phyloP scores from a whole-genome alignment of 441 rosid species.

The Populus hybrid region DNA sequence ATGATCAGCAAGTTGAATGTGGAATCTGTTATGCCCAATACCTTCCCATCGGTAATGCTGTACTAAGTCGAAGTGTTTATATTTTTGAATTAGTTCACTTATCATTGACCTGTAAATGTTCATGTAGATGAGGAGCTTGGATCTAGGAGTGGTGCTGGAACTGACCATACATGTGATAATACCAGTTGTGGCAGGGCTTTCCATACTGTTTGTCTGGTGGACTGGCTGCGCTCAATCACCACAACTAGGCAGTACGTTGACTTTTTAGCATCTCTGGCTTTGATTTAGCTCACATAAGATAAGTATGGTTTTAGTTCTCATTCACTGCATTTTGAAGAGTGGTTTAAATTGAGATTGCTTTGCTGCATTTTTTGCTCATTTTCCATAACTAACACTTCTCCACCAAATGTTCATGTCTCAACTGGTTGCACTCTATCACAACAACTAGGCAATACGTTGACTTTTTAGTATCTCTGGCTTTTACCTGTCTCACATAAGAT shows the following conservation, averaged over 20 bases:
- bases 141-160: constrained; percentile 46
- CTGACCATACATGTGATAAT: constrained; percentile 68
- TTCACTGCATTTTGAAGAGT: background rate
- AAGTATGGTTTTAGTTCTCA: background rate
- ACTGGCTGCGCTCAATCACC: constrained; percentile 83
- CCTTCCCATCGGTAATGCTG: constrained; percentile 55
- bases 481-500: constrained; percentile 3
- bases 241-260: constrained; percentile 76
- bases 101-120: constrained; percentile 11
- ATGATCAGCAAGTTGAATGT: constrained; percentile 52
- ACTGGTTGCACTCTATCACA: constrained; percentile 76
- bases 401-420: constrained; percentile 9
- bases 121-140: constrained; percentile 62
- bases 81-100: background rate
- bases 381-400: background rate
- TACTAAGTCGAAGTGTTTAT: background rate
- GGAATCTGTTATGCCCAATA: constrained; percentile 73
- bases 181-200: constrained; percentile 60
- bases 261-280: constrained; percentile 13
- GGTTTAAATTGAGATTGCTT: background rate
- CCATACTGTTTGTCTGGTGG: constrained; percentile 63
- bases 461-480: constrained; percentile 14
- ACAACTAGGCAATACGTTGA: constrained; percentile 72
- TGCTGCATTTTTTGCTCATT: background rate
- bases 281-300: constrained; percentile 5